Percentiles rank a stretch among this genome's conserved stretches.
phyloP scores from a whole-genome alignment of 225 moss, liverwort and hornwort genomes.

The Pleurozium schreberi region DNA sequence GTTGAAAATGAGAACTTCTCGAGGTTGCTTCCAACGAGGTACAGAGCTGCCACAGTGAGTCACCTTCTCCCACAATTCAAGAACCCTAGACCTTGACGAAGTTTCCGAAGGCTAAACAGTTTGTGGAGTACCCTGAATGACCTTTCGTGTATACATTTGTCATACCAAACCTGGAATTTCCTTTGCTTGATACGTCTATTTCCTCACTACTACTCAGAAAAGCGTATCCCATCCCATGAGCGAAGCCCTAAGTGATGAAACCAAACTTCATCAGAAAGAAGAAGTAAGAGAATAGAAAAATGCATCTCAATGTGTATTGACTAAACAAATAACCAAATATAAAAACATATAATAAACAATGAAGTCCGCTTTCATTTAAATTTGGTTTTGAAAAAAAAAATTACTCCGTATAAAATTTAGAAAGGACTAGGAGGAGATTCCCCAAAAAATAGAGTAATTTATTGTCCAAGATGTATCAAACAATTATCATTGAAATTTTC shows the following conservation, averaged over 20 bases:
- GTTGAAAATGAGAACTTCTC: background rate
- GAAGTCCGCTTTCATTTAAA: too few relatives aligned
- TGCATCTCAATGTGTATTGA: too few relatives aligned
- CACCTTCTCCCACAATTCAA: background rate
- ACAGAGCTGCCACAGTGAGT: background rate
- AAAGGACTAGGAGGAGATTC: too few relatives aligned
- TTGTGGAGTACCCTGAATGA: background rate
- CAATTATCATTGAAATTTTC: too few relatives aligned
- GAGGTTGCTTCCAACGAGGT: background rate
- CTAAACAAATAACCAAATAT: too few relatives aligned
- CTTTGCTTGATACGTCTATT: background rate
- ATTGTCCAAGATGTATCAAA: too few relatives aligned
- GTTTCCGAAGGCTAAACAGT: background rate
- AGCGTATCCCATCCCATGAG: background rate
- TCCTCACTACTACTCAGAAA: background rate
- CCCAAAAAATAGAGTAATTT: too few relatives aligned
- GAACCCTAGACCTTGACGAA: background rate
- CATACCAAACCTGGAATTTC: background rate
- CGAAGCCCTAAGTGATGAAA: background rate
- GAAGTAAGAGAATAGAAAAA: too few relatives aligned
- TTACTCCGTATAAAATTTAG: too few relatives aligned
- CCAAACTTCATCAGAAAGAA: background rate
- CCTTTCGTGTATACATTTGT: background rate
- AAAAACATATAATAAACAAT: too few relatives aligned
- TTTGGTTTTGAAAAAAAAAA: too few relatives aligned